Base-by-base conservation (phyloP, 495 filamentous ascomycete species). In the Melanomma pulvis-pyrius region DNA sequence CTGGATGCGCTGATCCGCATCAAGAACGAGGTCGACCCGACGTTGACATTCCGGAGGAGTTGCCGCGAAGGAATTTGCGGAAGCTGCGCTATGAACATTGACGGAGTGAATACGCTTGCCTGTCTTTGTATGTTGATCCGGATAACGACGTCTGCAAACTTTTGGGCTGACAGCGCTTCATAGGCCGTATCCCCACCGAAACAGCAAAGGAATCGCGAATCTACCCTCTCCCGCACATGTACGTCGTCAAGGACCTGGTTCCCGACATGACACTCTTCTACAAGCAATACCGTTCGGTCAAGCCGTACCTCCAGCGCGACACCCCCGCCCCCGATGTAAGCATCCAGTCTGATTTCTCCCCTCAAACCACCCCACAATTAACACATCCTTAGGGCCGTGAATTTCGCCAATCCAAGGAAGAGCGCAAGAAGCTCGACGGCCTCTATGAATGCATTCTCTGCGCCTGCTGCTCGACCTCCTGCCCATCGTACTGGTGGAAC, bases 231-330 rank as follows among this genome's bases (percentile, higher is more conserved):
- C 94, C 94, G 67, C 94, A 98, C 84, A 98, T 92, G 77, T 98
- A 96, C 83, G 90, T 98, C 70, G 93, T 98, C 81, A 98, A 97
- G 87, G 94, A 98, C 76, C 85, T 98, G 66, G 93, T 98, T 13
- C 93, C 94, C 52, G 94, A 98, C 77, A 81, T 98, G 70, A 98
- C 94, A 70, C 90, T 91, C 65, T 97, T 98, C 87, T 98, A 98
- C 89, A 97, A 97, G 84, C 94, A 98, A 85, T 98, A 98, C 87
- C 96, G 96, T 81, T 97, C 93, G 24, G 96, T 98, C 82, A 96
- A 98, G 86, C 94, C 94, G 7, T 98, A 96, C 76, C 89, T 98
- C 34, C 94, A 97, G 80, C 84, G 91, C 67, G 87, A 92, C 65
- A 92, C 89, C 32, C 86, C 88, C 41, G 79, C 89, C 17, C 83